Conservation (phyloP, 176 grass and related monocot genomes). For the Dendrocalamus sinicus region DNA sequence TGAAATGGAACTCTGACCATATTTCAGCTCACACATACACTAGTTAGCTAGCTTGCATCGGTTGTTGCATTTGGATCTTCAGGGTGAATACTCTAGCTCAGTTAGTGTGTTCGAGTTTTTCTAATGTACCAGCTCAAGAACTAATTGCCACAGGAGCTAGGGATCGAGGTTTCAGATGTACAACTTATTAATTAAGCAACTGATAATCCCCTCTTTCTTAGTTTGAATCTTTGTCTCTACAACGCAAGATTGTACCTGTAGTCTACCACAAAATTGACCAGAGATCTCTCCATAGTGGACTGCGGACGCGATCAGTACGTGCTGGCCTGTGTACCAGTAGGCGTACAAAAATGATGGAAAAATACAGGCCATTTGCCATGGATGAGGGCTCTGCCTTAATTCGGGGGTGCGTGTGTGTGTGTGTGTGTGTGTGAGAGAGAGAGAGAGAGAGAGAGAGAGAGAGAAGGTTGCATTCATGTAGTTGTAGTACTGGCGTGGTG, state of each 20-base stretch:
- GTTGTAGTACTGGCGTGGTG: no score
- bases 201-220: background rate
- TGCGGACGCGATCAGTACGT: background rate
- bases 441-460: background rate
- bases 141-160: background rate
- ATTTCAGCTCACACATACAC: background rate
- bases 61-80: background rate
- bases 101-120: background rate
- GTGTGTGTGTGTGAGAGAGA: no score
- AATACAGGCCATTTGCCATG: constrained; percentile 6
- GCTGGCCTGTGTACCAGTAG: constrained; percentile 18
- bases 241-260: background rate
- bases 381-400: background rate
- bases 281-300: background rate
- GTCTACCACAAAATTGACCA: constrained; percentile 16
- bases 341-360: constrained; percentile 3
- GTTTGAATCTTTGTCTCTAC: background rate
- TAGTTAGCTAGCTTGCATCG: background rate
- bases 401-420: no score
- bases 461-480: no score
- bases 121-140: background rate
- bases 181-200: background rate
- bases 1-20: constrained; percentile 33
- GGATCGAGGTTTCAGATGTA: background rate
- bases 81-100: background rate